Conservation (phyloP, 1,139 yeast genomes). For the Diutina rugosa region DNA sequence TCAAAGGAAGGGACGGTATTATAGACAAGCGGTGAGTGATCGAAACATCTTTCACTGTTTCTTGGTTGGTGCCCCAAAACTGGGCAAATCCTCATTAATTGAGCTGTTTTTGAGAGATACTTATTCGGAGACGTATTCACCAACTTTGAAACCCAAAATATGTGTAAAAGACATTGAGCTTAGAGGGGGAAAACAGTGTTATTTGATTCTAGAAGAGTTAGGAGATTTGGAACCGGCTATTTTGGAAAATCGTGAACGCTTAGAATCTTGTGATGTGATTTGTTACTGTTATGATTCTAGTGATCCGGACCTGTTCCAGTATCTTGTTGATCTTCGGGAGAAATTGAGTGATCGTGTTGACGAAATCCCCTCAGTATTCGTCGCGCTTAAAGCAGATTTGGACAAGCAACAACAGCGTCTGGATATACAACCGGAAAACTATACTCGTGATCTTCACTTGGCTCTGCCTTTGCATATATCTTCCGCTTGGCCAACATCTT, state of each 20-base stretch:
- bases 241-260: constrained; percentile 52
- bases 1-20: constrained; percentile 49
- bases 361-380: constrained; percentile 73
- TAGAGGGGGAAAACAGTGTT: constrained; percentile 91
- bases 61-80: constrained; percentile 69
- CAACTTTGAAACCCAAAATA: constrained; percentile 67
- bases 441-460: constrained; percentile 50
- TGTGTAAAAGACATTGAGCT: constrained; percentile 92
- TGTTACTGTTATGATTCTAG: constrained; percentile 89
- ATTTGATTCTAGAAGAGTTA: constrained; percentile 76
- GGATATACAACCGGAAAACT: constrained; percentile 77
- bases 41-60: constrained; percentile 87
- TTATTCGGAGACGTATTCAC: constrained; percentile 61
- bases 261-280: constrained; percentile 82
- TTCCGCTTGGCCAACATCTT: constrained; percentile 77
- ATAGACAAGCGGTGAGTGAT: constrained; percentile 61
- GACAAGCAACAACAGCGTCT: constrained; percentile 91
- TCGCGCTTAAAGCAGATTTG: constrained; percentile 86
- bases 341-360: constrained; percentile 44
- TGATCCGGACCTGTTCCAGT: constrained; percentile 88
- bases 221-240: constrained; percentile 83
- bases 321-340: constrained; percentile 54
- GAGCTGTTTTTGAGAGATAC: constrained; percentile 72
- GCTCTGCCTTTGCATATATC: constrained; percentile 75
- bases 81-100: constrained; percentile 76